Percentiles rank a stretch among this genome's conserved stretches.
These are phyloP conservation scores for Fraxinus greggii DNA, from an alignment of 305 asterid genomes.

Conservation along the genomic window DNA sequence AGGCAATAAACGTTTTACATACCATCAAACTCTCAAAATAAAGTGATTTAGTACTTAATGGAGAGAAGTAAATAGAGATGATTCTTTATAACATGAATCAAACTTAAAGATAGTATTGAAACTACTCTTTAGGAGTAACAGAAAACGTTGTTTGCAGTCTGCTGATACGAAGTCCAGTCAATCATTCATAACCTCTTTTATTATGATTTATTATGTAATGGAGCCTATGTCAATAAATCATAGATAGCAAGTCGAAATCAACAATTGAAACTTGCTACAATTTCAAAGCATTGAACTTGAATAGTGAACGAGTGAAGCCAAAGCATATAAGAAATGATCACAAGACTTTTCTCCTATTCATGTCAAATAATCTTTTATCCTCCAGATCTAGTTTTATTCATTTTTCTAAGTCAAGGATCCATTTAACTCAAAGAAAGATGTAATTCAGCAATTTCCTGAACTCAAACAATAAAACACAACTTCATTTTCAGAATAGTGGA, in stretches of 20 bases:
- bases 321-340: not conserved
- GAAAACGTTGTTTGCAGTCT: not conserved
- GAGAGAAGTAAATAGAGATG: constrained; percentile 14
- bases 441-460: not conserved
- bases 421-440: not conserved
- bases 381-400: not conserved
- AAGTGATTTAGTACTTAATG: constrained; percentile 4
- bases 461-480: not conserved
- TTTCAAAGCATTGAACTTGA: not conserved
- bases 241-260: not conserved
- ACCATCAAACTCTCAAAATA: constrained; percentile 13
- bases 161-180: not conserved
- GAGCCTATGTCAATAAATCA: not conserved
- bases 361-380: not conserved
- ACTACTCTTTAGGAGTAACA: constrained; percentile 10
- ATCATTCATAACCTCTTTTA: not conserved
- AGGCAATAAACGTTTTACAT: not conserved
- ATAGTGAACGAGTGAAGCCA: not conserved
- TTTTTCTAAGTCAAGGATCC: not conserved
- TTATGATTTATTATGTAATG: not conserved
- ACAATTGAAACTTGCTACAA: not conserved
- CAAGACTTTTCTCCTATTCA: not conserved
- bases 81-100: constrained; percentile 9
- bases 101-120: constrained; percentile 6
- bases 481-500: not conserved